phyloP scores from a whole-genome alignment of 73 alveolate genomes.

The Symbiodinium pilosum region DNA sequence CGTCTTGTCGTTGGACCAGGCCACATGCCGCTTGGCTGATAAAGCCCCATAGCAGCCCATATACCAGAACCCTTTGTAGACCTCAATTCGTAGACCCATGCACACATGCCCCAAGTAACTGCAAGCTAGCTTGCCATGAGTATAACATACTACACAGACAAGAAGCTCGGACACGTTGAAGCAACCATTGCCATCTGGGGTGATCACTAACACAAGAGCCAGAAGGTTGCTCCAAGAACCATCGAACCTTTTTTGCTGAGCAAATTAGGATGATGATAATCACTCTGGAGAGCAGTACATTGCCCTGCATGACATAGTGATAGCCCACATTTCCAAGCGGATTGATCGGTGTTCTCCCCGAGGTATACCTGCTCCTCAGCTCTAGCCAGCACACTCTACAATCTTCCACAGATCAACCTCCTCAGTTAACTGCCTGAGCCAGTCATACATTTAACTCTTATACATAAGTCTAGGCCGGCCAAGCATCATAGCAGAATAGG shows the following conservation, averaged over 20 bases:
- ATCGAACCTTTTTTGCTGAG: background rate
- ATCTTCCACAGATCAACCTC: background rate
- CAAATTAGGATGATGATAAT: background rate
- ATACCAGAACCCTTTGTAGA: background rate
- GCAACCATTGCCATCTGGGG: background rate
- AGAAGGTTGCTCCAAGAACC: background rate
- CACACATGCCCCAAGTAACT: background rate
- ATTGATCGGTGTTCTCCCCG: background rate
- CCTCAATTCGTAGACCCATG: background rate
- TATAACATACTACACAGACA: background rate
- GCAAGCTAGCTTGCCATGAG: background rate
- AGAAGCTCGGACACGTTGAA: background rate
- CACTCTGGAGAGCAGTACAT: background rate
- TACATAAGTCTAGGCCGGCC: background rate
- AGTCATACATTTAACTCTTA: no score
- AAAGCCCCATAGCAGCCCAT: background rate
- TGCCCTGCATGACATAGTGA: background rate
- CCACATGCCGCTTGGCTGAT: background rate
- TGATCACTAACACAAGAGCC: background rate
- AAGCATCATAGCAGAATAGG: background rate
- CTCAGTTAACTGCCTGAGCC: background rate
- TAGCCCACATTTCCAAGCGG: background rate
- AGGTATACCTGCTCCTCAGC: background rate
- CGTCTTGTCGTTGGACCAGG: background rate
- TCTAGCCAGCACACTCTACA: background rate